A percentile compares a stretch with the other conserved stretches of the same genome.
Conservation (phyloP, 2,329 filamentous ascomycete genomes). For the Fusarium beomiforme region DNA sequence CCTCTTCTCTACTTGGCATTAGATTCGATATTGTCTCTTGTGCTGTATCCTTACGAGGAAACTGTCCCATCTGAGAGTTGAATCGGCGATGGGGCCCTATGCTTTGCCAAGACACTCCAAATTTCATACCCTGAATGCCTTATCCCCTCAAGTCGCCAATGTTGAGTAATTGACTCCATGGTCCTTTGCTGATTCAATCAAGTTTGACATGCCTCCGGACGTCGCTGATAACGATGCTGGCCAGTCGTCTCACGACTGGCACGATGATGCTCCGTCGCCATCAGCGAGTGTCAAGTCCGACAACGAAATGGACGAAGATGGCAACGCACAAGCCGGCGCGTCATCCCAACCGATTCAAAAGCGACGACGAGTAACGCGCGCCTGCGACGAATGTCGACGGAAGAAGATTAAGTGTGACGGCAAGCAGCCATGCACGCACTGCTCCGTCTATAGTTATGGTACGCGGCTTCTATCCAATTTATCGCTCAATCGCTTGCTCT, state of each 20-base stretch:
- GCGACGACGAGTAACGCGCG: conserved; percentile 79
- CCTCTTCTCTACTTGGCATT: background rate
- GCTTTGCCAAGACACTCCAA: conserved; percentile 12
- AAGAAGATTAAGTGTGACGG: conserved; percentile 92
- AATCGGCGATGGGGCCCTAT: conserved; percentile 13
- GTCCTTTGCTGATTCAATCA: conserved; percentile 34
- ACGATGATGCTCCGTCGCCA: conserved; percentile 51
- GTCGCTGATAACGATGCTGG: conserved; percentile 58
- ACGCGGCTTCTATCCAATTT: conserved; percentile 40
- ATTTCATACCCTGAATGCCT: conserved; percentile 17
- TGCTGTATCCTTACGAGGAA: background rate
- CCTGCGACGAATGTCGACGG: conserved; percentile 83
- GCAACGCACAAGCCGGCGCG: conserved; percentile 45
- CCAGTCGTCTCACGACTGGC: conserved; percentile 51
- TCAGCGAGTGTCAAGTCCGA: conserved; percentile 57
- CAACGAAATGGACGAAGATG: conserved; percentile 54
- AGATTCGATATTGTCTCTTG: background rate
- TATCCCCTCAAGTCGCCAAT: conserved; percentile 12
- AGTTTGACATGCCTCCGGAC: conserved; percentile 49
- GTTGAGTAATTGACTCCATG: conserved; percentile 10
- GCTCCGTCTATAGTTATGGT: conserved; percentile 99
- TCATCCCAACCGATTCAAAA: conserved; percentile 75
- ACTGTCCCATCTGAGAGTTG: background rate
- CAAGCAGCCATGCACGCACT: conserved; percentile 92
- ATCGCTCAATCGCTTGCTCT: background rate